A percentile compares a stretch with the other conserved stretches of the same genome.
Conservation (phyloP, 2,329 filamentous ascomycete genomes). For the Pyrenophora seminiperda region DNA sequence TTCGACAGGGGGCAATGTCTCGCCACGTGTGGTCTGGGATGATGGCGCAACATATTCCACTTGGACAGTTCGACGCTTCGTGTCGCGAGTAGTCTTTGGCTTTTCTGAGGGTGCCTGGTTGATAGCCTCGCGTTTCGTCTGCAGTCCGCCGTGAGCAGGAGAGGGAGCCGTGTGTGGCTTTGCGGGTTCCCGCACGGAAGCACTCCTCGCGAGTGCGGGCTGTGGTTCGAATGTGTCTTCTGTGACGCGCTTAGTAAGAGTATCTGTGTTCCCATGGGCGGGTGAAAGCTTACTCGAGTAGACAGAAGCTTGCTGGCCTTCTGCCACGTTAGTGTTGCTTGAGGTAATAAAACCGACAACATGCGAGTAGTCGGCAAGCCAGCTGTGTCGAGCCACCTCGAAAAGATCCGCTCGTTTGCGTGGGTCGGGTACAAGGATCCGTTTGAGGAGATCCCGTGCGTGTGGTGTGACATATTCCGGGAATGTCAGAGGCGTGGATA, state of each 20-base stretch:
- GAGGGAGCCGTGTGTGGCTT: constrained; percentile 63
- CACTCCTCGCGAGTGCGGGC: constrained; percentile 75
- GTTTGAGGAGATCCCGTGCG: constrained; percentile 85
- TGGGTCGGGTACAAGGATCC: constrained; percentile 94
- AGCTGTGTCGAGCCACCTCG: constrained; percentile 96
- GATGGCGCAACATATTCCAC: constrained; percentile 95
- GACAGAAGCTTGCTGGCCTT: constrained; percentile 81
- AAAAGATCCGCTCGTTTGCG: constrained; percentile 94
- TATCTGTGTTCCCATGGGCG: background rate
- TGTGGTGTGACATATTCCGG: constrained; percentile 99
- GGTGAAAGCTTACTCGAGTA: constrained; percentile 56
- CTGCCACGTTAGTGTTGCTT: constrained; percentile 82
- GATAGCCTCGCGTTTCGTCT: constrained; percentile 74
- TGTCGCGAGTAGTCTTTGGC: constrained; percentile 73
- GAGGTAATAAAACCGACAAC: constrained; percentile 97
- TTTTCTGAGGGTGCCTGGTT: constrained; percentile 69
- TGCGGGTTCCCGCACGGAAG: constrained; percentile 85
- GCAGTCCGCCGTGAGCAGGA: constrained; percentile 63
- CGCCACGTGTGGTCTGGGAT: constrained; percentile 80
- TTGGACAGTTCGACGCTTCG: constrained; percentile 92
- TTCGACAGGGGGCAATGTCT: constrained; percentile 48
- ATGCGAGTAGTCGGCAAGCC: constrained; percentile 96
- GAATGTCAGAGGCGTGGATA: constrained; percentile 94
- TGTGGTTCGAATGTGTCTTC: constrained; percentile 64
- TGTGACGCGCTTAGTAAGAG: constrained; percentile 27